Evolutionary conservation across 148 eudicot species (phyloP), one percentile per base, ranked within the genome.

Genomic region (Euryodendron excelsum): DNA sequence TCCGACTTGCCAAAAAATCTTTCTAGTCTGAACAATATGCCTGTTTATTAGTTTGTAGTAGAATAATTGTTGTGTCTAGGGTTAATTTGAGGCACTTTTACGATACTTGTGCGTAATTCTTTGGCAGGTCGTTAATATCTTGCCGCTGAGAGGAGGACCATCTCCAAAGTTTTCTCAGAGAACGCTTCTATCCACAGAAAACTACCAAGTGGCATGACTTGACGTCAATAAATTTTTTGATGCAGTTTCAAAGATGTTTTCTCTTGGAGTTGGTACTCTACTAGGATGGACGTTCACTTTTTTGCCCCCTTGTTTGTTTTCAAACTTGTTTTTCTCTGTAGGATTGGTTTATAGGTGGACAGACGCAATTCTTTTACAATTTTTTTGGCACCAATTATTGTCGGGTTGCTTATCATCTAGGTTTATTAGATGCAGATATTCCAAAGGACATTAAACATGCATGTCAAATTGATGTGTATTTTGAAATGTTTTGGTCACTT

Each of bases 91-190:
- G 2, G 10, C 21, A 31, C 9, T n/a, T 21, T 21, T 60, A 55
- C 12, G 2, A 33, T 55, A 73, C 0, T 17, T 73, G 48, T 28
- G 31, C 1, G 23, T 60, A 25, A 47, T 63, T 47, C 17, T 68
- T 78, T 53, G 84, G 83, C 89, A 95, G 98, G 94, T 93, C 20
- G 78, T 83, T 59, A 90, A 86, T 73, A 75, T 92, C 50, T 76
- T 92, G 86, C 98, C 97, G 18, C 78, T 89, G 74, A 92, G 76
- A 82, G 94, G 94, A 44, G 97, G 94, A 36, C 62, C 93, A 3
- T 86, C 92, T 64, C 98, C 97, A 12, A 92, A 86, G 84, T 91
- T 80, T 80, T 62, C 92, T 31, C 93, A 92, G 83, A 89, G 93
- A 78, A 84, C 89, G 62, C 85, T 85, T 82, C 88, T 92, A 4